Percentiles rank a stretch among this genome's conserved stretches.
These are phyloP conservation scores for Mycena crocata DNA, from an alignment of 768 basidiomycete species.

Conservation along the genomic window DNA sequence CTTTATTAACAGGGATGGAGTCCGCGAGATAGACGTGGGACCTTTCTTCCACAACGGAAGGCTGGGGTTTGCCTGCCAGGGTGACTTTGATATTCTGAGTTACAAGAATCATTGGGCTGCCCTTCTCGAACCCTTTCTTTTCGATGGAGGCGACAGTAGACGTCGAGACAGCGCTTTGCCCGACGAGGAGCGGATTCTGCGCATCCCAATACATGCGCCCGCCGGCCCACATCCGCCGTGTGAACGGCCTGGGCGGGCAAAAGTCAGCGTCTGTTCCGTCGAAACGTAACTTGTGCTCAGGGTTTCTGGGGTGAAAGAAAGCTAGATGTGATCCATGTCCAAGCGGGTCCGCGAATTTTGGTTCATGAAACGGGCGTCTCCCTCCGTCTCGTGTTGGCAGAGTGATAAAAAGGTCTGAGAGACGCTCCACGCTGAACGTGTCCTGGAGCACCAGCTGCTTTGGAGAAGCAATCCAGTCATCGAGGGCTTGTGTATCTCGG, in stretches of 20 bases:
- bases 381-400: constrained; percentile 79
- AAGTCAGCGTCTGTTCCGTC: constrained; percentile 82
- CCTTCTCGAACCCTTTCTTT: constrained; percentile 74
- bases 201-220: constrained; percentile 74
- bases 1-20: constrained; percentile 41
- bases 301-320: constrained; percentile 77
- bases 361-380: constrained; percentile 53
- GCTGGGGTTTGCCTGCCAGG: constrained; percentile 53
- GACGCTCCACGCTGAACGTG: constrained; percentile 62
- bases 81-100: constrained; percentile 69
- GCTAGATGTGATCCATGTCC: constrained; percentile 76
- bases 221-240: constrained; percentile 86
- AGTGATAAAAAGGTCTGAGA: constrained; percentile 76
- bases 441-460: constrained; percentile 61
- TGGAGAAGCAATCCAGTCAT: constrained; percentile 65
- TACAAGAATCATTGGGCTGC: constrained; percentile 79
- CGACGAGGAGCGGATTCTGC: constrained; percentile 60
- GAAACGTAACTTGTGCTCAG: constrained; percentile 63
- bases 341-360: constrained; percentile 56
- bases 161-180: constrained; percentile 59
- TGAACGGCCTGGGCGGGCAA: constrained; percentile 78
- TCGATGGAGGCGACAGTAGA: constrained; percentile 62
- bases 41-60: constrained; percentile 71
- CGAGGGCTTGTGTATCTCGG: constrained; percentile 42
- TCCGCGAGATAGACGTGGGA: constrained; percentile 72